Percentiles rank a stretch among this genome's conserved stretches.
Evolutionary conservation across 306 rosid species (phyloP).

Genomic region (Sicyos edulis): DNA sequence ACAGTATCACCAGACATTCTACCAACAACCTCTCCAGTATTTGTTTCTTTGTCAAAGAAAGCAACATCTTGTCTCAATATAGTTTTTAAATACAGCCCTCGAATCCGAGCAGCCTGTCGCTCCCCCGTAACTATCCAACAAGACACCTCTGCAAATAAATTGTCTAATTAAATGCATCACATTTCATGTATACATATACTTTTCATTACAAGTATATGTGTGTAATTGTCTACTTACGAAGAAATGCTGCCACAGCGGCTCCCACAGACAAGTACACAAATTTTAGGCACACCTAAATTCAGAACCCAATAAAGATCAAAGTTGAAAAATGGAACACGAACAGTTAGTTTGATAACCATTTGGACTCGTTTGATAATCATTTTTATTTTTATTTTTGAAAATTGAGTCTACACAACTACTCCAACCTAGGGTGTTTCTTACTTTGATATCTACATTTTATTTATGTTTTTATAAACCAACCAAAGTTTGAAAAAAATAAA

Average conservation of each 20-base stretch:
- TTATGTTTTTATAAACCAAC: too few relatives aligned
- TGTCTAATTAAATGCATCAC: not conserved
- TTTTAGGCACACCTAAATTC: constrained; percentile 10
- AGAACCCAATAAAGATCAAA: not conserved
- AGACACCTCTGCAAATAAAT: constrained; percentile 27
- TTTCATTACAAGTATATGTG: not conserved
- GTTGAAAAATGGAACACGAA: too few relatives aligned
- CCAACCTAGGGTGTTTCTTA: too few relatives aligned
- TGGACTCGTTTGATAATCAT: too few relatives aligned
- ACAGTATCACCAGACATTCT: constrained; percentile 29
- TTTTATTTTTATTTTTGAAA: too few relatives aligned
- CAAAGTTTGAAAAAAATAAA: too few relatives aligned
- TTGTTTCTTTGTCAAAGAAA: constrained; percentile 20
- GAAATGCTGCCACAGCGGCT: constrained; percentile 17
- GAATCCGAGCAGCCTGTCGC: constrained; percentile 34
- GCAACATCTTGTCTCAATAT: constrained; percentile 26
- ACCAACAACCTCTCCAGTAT: constrained; percentile 25
- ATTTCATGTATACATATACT: not conserved
- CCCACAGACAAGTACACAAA: constrained; percentile 24
- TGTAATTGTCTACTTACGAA: constrained; percentile 19
- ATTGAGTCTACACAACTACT: too few relatives aligned
- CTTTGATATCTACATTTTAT: too few relatives aligned
- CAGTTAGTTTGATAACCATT: too few relatives aligned
- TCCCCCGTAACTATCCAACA: constrained; percentile 40
- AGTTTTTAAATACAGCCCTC: constrained; percentile 29